Evolutionary conservation across 495 filamentous ascomycete species (phyloP).

Genomic region (Neurospora sp.): DNA sequence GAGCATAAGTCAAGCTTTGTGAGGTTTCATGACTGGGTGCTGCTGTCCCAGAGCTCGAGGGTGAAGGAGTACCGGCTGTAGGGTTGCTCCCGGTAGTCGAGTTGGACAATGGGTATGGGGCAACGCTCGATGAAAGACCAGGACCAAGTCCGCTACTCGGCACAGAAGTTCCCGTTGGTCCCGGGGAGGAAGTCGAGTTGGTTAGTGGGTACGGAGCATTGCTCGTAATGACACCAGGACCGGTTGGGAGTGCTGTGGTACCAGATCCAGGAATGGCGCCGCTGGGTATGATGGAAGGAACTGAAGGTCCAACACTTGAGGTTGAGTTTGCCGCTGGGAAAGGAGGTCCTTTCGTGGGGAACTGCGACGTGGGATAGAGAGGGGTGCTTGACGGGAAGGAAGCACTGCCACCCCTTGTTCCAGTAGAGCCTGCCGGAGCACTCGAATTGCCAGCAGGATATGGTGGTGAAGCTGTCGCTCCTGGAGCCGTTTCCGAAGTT

Average conservation of each 20-base stretch:
- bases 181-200: neutral
- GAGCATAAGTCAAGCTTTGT: neutral
- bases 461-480: neutral
- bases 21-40: neutral
- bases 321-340: slow-evolving; percentile 8
- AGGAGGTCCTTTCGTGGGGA: slow-evolving; percentile 1
- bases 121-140: neutral
- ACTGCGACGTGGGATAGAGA: neutral
- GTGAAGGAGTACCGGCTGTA: neutral
- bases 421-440: neutral
- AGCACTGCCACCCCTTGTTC: neutral
- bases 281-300: neutral
- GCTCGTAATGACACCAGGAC: neutral
- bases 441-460: slow-evolving; percentile 1
- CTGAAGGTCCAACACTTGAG: neutral
- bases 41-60: neutral
- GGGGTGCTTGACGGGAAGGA: neutral
- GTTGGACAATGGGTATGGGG: slow-evolving; percentile 17
- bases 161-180: slow-evolving; percentile 4
- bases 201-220: slow-evolving; percentile 1
- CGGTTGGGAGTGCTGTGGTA: neutral
- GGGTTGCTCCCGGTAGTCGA: slow-evolving; percentile 3
- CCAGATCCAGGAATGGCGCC: neutral
- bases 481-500: neutral
- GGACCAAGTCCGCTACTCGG: neutral